Percentiles rank a stretch among this genome's conserved stretches.
Evolutionary conservation across 352 stramenopile genomes (phyloP).

Genomic region (Globisporangium lucens): DNA sequence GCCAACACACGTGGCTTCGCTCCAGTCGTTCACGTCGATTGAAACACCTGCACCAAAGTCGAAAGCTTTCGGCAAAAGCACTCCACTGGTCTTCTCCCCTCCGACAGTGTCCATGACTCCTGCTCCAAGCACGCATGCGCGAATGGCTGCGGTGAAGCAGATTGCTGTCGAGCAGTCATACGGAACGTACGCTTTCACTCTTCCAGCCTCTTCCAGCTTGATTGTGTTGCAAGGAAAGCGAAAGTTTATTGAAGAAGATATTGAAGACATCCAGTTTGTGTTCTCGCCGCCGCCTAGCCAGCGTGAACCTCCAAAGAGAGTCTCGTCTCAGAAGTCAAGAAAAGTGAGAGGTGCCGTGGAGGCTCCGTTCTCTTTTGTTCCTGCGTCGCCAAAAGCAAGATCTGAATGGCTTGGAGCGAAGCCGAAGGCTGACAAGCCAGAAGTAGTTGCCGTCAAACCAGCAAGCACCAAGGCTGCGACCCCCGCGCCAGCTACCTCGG

Average conservation of each 20-base stretch:
- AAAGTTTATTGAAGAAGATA: conserved; percentile 23
- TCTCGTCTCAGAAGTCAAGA: conserved; percentile 16
- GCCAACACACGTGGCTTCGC: background rate
- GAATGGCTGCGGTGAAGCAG: conserved; percentile 8
- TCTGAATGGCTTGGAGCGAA: conserved; percentile 34
- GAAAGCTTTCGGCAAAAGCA: conserved; percentile 16
- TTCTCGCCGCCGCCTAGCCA: conserved; percentile 60
- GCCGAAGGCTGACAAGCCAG: conserved; percentile 20
- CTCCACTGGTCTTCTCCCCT: conserved; percentile 24
- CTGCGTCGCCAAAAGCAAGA: conserved; percentile 54
- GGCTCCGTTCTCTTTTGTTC: conserved; percentile 62
- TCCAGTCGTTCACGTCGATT: conserved; percentile 8
- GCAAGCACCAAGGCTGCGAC: conserved; percentile 21
- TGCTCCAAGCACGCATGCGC: conserved; percentile 9
- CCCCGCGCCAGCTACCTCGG: conserved; percentile 11
- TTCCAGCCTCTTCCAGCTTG: conserved; percentile 23
- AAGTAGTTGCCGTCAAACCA: conserved; percentile 17
- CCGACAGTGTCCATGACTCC: conserved; percentile 42
- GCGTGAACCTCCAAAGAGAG: conserved; percentile 59
- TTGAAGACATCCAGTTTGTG: conserved; percentile 53
- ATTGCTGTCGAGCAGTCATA: conserved; percentile 11
- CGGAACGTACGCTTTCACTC: conserved; percentile 53
- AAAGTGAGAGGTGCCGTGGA: conserved; percentile 25
- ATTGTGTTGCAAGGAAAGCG: conserved; percentile 15
- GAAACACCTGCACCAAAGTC: conserved; percentile 18